Evolutionary conservation across 306 rosid genomes (phyloP).

Genomic region (Medicago ruthenica): DNA sequence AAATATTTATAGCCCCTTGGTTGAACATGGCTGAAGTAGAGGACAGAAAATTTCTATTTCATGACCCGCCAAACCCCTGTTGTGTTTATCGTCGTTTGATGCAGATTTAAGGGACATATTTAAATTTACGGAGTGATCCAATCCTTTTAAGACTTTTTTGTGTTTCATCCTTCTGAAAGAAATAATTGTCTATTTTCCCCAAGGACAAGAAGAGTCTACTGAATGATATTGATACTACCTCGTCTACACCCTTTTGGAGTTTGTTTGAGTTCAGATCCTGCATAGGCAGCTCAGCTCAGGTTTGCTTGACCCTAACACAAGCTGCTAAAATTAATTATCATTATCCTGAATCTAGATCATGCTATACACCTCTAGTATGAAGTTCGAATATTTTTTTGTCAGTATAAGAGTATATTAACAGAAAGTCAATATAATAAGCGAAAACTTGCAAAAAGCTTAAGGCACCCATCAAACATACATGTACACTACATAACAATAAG

Average conservation of each 20-base stretch:
- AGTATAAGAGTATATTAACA: neutral
- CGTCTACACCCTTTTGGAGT: constrained; percentile 11
- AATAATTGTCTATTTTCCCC: constrained; percentile 6
- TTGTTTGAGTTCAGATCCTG: constrained; percentile 18
- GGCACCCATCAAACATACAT: no score
- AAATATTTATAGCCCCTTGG: neutral
- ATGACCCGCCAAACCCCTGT: neutral
- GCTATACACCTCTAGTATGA: constrained; percentile 34
- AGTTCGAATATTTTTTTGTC: neutral
- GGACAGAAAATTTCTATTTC: constrained; percentile 38
- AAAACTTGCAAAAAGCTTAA: constrained; percentile 8
- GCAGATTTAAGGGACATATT: constrained; percentile 40
- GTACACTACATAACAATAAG: neutral
- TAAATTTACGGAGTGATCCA: constrained; percentile 37
- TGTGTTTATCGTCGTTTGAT: constrained; percentile 9
- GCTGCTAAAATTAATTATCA: constrained; percentile 5
- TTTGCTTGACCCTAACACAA: constrained; percentile 29
- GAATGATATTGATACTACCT: constrained; percentile 25
- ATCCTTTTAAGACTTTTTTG: constrained; percentile 25
- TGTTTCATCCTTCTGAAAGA: neutral
- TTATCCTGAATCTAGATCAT: constrained; percentile 3
- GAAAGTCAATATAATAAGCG: neutral
- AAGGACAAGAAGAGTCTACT: neutral
- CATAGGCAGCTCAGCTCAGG: neutral
- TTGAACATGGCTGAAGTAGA: constrained; percentile 38